These are phyloP conservation scores for Xylaria sp. DNA, from an alignment of 495 filamentous ascomycete species.

Conservation along the genomic window DNA sequence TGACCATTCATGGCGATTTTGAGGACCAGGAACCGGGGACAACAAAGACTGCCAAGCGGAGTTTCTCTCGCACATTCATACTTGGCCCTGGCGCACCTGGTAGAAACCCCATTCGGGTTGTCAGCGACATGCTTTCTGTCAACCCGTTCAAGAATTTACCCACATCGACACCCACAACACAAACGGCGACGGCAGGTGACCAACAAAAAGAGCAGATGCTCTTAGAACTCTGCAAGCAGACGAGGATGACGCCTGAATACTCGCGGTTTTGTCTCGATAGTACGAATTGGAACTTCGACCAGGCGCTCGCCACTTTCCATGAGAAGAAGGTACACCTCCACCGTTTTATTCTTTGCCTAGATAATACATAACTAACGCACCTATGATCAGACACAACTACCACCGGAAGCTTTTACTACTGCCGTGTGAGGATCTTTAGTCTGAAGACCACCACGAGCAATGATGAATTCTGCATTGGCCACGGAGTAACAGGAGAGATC, in stretches of 20 bases:
- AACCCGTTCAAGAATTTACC: slow-evolving; percentile 61
- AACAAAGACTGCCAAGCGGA: slow-evolving; percentile 64
- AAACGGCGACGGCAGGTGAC: background rate
- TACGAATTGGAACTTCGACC: slow-evolving; percentile 76
- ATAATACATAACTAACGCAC: slow-evolving; percentile 21
- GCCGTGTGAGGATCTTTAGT: background rate
- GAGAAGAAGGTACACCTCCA: slow-evolving; percentile 51
- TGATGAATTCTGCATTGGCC: slow-evolving; percentile 27
- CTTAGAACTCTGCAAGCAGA: slow-evolving; percentile 68
- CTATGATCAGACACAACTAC: slow-evolving; percentile 41
- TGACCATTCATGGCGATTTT: slow-evolving; percentile 83
- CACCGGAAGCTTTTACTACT: slow-evolving; percentile 46
- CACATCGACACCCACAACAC: slow-evolving; percentile 32
- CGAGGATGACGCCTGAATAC: slow-evolving; percentile 75
- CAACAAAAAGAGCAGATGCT: slow-evolving; percentile 67
- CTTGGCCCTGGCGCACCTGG: slow-evolving; percentile 73
- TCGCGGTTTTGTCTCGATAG: slow-evolving; percentile 74
- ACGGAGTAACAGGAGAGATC: slow-evolving; percentile 23
- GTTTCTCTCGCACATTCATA: slow-evolving; percentile 86
- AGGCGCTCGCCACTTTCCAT: slow-evolving; percentile 71
- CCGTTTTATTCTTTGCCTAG: background rate
- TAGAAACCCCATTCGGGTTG: slow-evolving; percentile 71
- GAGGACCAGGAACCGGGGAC: slow-evolving; percentile 69
- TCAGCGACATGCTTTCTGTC: slow-evolving; percentile 79
- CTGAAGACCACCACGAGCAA: background rate